Evolutionary conservation across 148 eudicot genomes (phyloP), one percentile per base, ranked within the genome.

Genomic region (Silene conica): DNA sequence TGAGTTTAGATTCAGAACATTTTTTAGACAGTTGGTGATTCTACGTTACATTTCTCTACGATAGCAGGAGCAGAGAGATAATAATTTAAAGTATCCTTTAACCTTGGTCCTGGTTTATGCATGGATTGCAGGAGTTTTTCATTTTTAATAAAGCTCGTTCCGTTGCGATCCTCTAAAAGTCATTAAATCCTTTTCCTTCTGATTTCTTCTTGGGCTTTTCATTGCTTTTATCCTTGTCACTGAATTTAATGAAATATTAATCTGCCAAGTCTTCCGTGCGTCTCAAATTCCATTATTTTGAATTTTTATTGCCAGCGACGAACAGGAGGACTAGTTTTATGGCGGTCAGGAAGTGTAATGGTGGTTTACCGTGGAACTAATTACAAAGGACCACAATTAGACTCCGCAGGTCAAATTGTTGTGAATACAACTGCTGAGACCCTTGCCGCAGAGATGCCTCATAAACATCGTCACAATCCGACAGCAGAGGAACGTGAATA

Each of bases 281-380:
- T 11, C 61, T 25, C 25, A 23, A 56, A 38, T 28, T 38, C 19
- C 28, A 52, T n/a, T 64, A 3, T 45, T 69, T 21, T 61, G 15
- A 67, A 11, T 7, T 62, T 78, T 58, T 67, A 68, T 77, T 87
- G 83, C 62, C 90, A 95, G 98, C 96, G 96, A 41, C 97, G 97
- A 74, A 86, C 88, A 61, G 87, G 96, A 74, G 98, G 98, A 80
- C 83, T 95, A 72, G 90, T 95, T 63, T 79, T 86, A 82, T 95
- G 97, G 97, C 87, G 97, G 50, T 85, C 98, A 73, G 98, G 98
- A 73, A 95, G 98, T 82, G 98, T 95, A 63, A 95, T 95, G 98
- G 89, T 92, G 84, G 98, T 95, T 57, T 95, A 77, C 75, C 87
- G 98, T 34, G 98, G 98, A 78, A 74, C 62, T 67, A 88, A 90